phyloP scores from a whole-genome alignment of 2,329 filamentous ascomycete genomes.

The Penicillium sp. region DNA sequence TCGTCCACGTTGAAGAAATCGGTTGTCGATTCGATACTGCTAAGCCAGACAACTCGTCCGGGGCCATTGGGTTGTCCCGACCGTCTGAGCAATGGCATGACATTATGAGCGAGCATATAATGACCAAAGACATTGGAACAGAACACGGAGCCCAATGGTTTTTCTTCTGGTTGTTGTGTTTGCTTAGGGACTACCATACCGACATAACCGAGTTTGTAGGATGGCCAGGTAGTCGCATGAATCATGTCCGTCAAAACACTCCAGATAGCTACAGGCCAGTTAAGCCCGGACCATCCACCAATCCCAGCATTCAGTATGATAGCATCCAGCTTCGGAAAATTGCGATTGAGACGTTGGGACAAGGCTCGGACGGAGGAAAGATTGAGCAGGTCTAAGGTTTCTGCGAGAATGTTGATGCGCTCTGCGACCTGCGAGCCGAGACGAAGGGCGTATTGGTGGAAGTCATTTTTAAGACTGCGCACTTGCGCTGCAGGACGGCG shows the following conservation, averaged over 20 bases:
- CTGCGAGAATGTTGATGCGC: slow-evolving; percentile 51
- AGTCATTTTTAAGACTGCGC: slow-evolving; percentile 28
- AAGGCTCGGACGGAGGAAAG: slow-evolving; percentile 54
- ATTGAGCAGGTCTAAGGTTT: slow-evolving; percentile 56
- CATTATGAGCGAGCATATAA: slow-evolving; percentile 78
- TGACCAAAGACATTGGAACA: slow-evolving; percentile 93
- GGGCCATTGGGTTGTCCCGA: slow-evolving; percentile 34
- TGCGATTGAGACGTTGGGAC: slow-evolving; percentile 45
- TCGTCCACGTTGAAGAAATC: slow-evolving; percentile 62
- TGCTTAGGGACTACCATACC: slow-evolving; percentile 56
- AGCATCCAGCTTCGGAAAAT: slow-evolving; percentile 68
- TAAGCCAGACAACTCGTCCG: slow-evolving; percentile 80
- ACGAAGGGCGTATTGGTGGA: slow-evolving; percentile 51
- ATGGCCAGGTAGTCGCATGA: slow-evolving; percentile 70
- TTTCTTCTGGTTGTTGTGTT: slow-evolving; percentile 45
- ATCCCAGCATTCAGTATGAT: slow-evolving; percentile 85
- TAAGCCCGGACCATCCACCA: slow-evolving; percentile 76
- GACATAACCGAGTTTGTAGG: slow-evolving; percentile 63
- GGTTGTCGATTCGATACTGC: slow-evolving; percentile 68
- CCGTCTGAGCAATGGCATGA: slow-evolving; percentile 68
- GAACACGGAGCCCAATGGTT: slow-evolving; percentile 74
- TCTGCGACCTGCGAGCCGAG: slow-evolving; percentile 37
- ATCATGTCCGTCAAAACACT: slow-evolving; percentile 59
- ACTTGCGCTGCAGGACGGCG: slow-evolving; percentile 68
- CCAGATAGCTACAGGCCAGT: slow-evolving; percentile 62